Percentiles rank a stretch among this genome's conserved stretches.
These are phyloP conservation scores for Aspergillus sp. DNA, from an alignment of 2,329 filamentous ascomycete species.

Conservation along the genomic window DNA sequence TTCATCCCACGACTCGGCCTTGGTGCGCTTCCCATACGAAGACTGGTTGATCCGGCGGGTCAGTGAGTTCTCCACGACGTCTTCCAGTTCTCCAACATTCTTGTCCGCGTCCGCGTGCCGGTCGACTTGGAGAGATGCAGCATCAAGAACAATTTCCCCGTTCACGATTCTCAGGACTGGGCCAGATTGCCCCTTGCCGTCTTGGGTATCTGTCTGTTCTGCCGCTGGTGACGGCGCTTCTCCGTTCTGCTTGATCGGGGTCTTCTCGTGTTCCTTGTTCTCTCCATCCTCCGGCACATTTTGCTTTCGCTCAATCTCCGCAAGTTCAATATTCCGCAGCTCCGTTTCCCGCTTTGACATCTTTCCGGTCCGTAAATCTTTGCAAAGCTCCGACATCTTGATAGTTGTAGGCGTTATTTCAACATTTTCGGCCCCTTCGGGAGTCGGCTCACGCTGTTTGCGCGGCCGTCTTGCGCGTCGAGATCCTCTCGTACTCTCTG, in stretches of 20 bases:
- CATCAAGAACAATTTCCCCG: slow-evolving; percentile 48
- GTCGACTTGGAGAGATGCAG: slow-evolving; percentile 45
- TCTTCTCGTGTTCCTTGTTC: slow-evolving; percentile 6
- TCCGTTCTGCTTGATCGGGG: slow-evolving; percentile 18
- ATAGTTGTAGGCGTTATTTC: slow-evolving; percentile 46
- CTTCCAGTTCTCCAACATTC: slow-evolving; percentile 38
- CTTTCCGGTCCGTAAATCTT: slow-evolving; percentile 45
- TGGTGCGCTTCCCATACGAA: slow-evolving; percentile 41
- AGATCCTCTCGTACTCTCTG: slow-evolving; percentile 13
- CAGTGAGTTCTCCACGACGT: slow-evolving; percentile 38
- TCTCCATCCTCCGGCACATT: slow-evolving; percentile 28
- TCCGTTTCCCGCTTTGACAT: slow-evolving; percentile 49
- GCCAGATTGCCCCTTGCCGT: slow-evolving; percentile 25
- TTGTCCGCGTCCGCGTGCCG: slow-evolving; percentile 44
- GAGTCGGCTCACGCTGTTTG: slow-evolving; percentile 33
- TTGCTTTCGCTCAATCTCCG: slow-evolving; percentile 39
- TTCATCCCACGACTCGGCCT: slow-evolving; percentile 47
- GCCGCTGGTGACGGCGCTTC: slow-evolving; percentile 14
- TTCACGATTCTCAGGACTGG: slow-evolving; percentile 47
- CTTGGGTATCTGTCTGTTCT: slow-evolving; percentile 11
- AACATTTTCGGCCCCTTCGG: slow-evolving; percentile 39
- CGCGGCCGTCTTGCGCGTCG: slow-evolving; percentile 17
- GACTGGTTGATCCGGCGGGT: slow-evolving; percentile 39
- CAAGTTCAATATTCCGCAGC: slow-evolving; percentile 49
- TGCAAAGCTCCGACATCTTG: slow-evolving; percentile 51